Base-by-base conservation (phyloP, 2,329 filamentous ascomycete genomes). In the Cytospora piceicola region DNA sequence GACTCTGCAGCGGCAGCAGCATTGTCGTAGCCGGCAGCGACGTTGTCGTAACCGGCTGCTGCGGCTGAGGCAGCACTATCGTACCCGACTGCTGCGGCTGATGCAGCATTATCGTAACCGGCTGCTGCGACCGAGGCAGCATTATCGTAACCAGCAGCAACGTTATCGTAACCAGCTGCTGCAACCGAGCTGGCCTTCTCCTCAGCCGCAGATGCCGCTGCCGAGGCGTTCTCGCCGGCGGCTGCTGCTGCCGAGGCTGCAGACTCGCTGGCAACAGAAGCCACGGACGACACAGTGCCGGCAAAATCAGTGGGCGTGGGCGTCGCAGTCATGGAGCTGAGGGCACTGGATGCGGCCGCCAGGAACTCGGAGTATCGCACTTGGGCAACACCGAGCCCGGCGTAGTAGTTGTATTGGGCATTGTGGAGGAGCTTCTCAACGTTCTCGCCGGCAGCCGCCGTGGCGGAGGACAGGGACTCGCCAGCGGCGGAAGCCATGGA, bases 281-380 rank as follows among this genome's bases (percentile, higher is more conserved):
- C 77, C 1, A 74, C 71, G 6, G 78, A 80, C 7, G 81, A 83
- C 0, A 80, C 79, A 20, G 81, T 80, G 29, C 79, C 83, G 1
- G 77, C 78, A n/a, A 84, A 72, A 58, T 87, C 78, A 1, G 82
- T 87, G 2, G 87, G 83, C 0, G 85, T 88, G 20, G 88, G 85
- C 14, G 86, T 85, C 8, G 87, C 87, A 0, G 83, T 85, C 49
- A 83, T 67, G 2, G 81, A 82, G 63, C 86, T 89, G 51, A 92
- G 80, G 24, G 88, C 91, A 42, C 85, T 87, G 12, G 90, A 92
- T 9, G 91, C 92, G 5, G 89, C 88, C 15, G 83, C 82, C 2
- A 95, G 70, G 72, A 95, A 94, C 58, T 89, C 89, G 6, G 89
- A 88, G 75, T 95, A 95, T 46, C 89, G 87, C 53, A 88, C 91